Percentiles rank a stretch among this genome's conserved stretches.
phyloP scores from a whole-genome alignment of 2,329 filamentous ascomycete genomes.

The Madurella mycetomatis region DNA sequence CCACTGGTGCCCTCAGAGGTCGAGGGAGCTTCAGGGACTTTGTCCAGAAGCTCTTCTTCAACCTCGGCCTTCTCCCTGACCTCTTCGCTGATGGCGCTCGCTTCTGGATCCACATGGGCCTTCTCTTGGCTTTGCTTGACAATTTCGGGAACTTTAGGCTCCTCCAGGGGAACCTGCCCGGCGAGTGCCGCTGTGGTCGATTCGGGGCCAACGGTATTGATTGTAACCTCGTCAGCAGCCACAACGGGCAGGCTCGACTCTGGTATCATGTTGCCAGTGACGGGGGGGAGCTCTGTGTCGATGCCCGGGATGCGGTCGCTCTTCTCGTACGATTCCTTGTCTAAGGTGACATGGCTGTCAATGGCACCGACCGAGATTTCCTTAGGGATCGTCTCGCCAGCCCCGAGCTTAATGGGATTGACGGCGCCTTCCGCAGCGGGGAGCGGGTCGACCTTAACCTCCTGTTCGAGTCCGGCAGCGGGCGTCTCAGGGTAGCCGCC shows the following conservation, averaged over 20 bases:
- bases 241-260: constrained; percentile 74
- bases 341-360: constrained; percentile 68
- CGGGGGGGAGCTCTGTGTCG: constrained; percentile 49
- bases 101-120: constrained; percentile 61
- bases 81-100: constrained; percentile 59
- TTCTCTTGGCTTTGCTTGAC: constrained; percentile 70
- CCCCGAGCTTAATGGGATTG: constrained; percentile 75
- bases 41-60: constrained; percentile 65
- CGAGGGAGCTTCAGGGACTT: constrained; percentile 57
- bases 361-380: constrained; percentile 62
- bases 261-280: constrained; percentile 65
- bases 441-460: constrained; percentile 55
- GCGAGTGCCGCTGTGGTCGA: constrained; percentile 67
- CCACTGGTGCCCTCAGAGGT: constrained; percentile 54
- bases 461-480: constrained; percentile 19
- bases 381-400: constrained; percentile 77
- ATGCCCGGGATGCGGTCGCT: constrained; percentile 59
- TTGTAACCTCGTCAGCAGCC: constrained; percentile 39
- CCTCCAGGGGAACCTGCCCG: constrained; percentile 58
- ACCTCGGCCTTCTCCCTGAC: constrained; percentile 67
- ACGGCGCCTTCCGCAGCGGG: constrained; percentile 60
- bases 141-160: constrained; percentile 52
- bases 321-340: constrained; percentile 83
- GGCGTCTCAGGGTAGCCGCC: constrained; percentile 41
- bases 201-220: constrained; percentile 50